A percentile compares a stretch with the other conserved stretches of the same genome.
phyloP scores from a whole-genome alignment of 2,329 filamentous ascomycete genomes.

The Cladosporium sp. region DNA sequence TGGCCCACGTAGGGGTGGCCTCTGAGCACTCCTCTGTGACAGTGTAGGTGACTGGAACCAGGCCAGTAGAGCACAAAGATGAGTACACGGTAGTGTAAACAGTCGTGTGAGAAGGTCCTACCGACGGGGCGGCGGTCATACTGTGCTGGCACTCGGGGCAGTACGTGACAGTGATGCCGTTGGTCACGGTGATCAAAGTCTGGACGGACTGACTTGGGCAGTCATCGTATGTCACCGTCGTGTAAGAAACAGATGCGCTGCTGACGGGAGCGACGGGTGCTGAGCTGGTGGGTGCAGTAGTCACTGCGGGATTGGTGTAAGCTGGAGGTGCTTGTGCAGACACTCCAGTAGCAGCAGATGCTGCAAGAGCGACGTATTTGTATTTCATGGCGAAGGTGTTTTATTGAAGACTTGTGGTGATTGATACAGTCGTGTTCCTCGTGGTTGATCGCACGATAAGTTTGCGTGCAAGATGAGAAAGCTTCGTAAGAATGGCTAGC shows the following conservation, averaged over 20 bases:
- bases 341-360: conserved; percentile 23
- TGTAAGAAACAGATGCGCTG: conserved; percentile 25
- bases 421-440: background rate
- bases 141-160: conserved; percentile 32
- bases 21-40: conserved; percentile 35
- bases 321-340: conserved; percentile 21
- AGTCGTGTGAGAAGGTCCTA: conserved; percentile 28
- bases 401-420: background rate
- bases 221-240: conserved; percentile 30
- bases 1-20: conserved; percentile 31
- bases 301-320: background rate
- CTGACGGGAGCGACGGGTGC: conserved; percentile 1
- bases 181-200: conserved; percentile 33
- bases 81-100: conserved; percentile 34
- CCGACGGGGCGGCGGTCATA: conserved; percentile 5
- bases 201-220: conserved; percentile 28
- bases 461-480: conserved; percentile 5
- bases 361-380: conserved; percentile 20
- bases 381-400: conserved; percentile 24
- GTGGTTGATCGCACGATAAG: background rate
- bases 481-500: background rate
- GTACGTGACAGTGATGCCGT: conserved; percentile 33
- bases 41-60: conserved; percentile 31
- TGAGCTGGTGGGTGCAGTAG: background rate
- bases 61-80: conserved; percentile 32